These are phyloP conservation scores for Ganoderma lucidum DNA, from an alignment of 1,284 basidiomycete species.

Conservation along the genomic window DNA sequence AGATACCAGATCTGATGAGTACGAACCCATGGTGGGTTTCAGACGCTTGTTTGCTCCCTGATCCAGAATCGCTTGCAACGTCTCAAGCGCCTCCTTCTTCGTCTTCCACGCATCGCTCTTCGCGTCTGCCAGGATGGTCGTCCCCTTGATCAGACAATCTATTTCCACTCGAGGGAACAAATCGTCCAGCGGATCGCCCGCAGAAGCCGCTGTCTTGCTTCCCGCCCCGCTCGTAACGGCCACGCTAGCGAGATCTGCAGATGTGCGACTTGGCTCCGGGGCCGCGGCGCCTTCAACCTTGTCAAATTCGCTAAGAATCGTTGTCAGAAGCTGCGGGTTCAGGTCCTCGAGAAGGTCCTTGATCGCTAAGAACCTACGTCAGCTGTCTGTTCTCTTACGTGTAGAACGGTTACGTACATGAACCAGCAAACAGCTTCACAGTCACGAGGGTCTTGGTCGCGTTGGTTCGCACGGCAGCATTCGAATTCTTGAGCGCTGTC, in stretches of 20 bases:
- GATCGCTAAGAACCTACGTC: constrained; percentile 64
- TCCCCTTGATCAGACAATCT: constrained; percentile 87
- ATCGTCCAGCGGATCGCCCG: constrained; percentile 84
- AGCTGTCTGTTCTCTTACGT: constrained; percentile 9
- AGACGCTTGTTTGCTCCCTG: constrained; percentile 92
- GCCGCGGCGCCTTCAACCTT: constrained; percentile 86
- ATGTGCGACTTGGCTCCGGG: constrained; percentile 84
- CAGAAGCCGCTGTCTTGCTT: constrained; percentile 49
- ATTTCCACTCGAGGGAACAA: constrained; percentile 96
- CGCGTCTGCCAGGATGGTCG: constrained; percentile 82
- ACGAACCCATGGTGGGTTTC: constrained; percentile 88
- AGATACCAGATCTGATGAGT: constrained; percentile 20
- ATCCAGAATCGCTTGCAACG: constrained; percentile 84
- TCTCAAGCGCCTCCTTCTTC: constrained; percentile 95
- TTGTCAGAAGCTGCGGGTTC: constrained; percentile 93
- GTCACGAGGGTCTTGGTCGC: constrained; percentile 97
- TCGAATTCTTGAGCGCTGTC: constrained; percentile 89
- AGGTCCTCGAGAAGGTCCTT: constrained; percentile 94
- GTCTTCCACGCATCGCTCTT: constrained; percentile 97
- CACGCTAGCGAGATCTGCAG: constrained; percentile 74
- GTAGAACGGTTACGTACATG: constrained; percentile 61
- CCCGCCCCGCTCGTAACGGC: constrained; percentile 46
- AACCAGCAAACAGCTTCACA: constrained; percentile 90
- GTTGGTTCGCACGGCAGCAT: constrained; percentile 92
- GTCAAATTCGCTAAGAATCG: constrained; percentile 93